Percentiles rank a stretch among this genome's conserved stretches.
Evolutionary conservation across 169 alveolate species (phyloP).

Genomic region (Eimeria maxima): DNA sequence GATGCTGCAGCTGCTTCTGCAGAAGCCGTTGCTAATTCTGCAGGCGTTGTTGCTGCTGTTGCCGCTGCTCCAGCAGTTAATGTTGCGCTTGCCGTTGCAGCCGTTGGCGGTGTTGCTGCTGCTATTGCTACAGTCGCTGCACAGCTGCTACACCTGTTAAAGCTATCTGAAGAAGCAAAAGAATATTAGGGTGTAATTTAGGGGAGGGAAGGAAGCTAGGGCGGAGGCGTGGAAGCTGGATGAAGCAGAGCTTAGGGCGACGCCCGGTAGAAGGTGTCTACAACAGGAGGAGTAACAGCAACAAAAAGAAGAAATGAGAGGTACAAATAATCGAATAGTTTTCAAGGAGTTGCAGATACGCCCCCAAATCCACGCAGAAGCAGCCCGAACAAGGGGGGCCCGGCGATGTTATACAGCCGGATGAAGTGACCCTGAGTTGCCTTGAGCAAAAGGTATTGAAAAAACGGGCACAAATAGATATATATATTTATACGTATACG

Average conservation of each 20-base stretch:
- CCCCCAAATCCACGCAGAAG: background rate
- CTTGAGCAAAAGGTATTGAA: background rate
- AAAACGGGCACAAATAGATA: background rate
- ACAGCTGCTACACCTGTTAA: background rate
- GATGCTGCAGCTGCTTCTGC: background rate
- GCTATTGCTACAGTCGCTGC: no score
- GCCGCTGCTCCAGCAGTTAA: background rate
- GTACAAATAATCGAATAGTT: background rate
- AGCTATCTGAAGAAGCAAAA: background rate
- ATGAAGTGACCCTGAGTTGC: background rate
- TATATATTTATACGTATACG: no score
- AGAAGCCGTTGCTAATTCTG: background rate
- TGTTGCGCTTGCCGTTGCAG: no score
- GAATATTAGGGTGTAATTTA: background rate
- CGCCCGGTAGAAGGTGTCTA: no score
- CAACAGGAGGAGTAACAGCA: background rate
- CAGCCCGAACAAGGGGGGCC: background rate
- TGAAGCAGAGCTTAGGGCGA: no score
- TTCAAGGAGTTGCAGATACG: background rate
- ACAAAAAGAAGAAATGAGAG: background rate
- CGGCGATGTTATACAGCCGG: background rate
- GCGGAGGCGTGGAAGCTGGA: no score
- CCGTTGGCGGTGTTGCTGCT: no score
- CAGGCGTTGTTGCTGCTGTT: background rate
- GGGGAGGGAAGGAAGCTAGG: background rate